A percentile compares a stretch with the other conserved stretches of the same genome.
Conservation (phyloP, 768 basidiomycete species). For the Termitomyces sp. region DNA sequence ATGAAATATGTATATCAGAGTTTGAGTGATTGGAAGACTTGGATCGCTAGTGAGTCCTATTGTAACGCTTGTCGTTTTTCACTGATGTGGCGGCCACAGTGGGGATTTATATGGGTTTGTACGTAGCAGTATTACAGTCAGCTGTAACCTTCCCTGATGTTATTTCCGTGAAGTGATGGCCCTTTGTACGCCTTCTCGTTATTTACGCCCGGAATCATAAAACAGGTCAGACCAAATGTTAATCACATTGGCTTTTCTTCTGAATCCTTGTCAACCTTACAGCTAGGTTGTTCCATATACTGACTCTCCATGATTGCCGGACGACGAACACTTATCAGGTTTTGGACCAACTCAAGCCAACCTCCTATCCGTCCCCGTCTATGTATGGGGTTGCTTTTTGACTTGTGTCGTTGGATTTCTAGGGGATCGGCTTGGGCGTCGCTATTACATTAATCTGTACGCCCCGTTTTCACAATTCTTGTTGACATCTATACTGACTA, state of each 20-base stretch:
- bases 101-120: conserved; percentile 72
- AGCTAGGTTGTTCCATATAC: conserved; percentile 28
- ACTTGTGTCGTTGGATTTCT: conserved; percentile 58
- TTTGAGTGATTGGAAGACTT: conserved; percentile 70
- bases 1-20: conserved; percentile 54
- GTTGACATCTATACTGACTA: not conserved
- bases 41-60: conserved; percentile 49
- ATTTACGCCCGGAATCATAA: conserved; percentile 52
- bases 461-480: conserved; percentile 11
- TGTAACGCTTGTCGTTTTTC: not conserved
- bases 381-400: conserved; percentile 65
- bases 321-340: conserved; percentile 26
- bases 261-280: not conserved
- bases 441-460: conserved; percentile 59
- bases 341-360: conserved; percentile 65
- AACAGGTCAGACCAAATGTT: conserved; percentile 35
- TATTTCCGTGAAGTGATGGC: conserved; percentile 37
- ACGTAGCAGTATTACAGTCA: conserved; percentile 13
- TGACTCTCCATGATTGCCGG: not conserved
- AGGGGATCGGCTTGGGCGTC: conserved; percentile 54
- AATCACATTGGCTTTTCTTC: not conserved
- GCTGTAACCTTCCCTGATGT: not conserved
- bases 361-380: conserved; percentile 72
- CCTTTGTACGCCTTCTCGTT: conserved; percentile 48
- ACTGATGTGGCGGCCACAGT: conserved; percentile 29